Evolutionary conservation across 2,329 filamentous ascomycete genomes (phyloP).

Genomic region (Diaporthe citrichinensis): DNA sequence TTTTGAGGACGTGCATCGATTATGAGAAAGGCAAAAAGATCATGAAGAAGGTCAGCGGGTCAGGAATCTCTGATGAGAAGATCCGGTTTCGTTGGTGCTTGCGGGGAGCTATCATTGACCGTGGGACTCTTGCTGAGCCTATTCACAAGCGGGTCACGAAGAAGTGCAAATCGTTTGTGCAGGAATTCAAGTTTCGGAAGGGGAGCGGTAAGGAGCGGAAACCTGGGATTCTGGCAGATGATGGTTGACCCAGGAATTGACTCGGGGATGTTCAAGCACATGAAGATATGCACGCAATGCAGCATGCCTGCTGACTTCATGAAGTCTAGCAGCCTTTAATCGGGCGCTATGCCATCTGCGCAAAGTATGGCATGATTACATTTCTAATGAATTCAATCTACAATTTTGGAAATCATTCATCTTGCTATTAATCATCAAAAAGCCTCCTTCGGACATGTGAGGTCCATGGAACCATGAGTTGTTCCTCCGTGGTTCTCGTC

Average conservation of each 20-base stretch:
- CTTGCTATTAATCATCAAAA: neutral
- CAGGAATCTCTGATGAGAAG: neutral
- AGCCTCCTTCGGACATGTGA: neutral
- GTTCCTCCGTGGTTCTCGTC: neutral
- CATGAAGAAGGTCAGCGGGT: slow-evolving; percentile 10
- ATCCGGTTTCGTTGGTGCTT: slow-evolving; percentile 10
- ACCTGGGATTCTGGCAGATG: neutral
- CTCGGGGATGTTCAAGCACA: neutral
- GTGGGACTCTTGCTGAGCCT: neutral
- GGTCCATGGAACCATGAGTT: neutral
- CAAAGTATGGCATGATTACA: neutral
- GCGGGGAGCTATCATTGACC: neutral
- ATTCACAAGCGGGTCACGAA: neutral
- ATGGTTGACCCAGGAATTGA: neutral
- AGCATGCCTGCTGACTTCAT: neutral
- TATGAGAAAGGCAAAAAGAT: neutral
- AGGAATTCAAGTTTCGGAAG: too few relatives aligned
- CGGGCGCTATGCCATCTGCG: neutral
- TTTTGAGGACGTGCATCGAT: neutral
- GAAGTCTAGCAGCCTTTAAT: neutral
- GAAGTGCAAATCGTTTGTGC: too few relatives aligned
- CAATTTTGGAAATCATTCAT: neutral
- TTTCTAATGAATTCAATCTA: too few relatives aligned
- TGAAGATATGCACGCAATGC: neutral
- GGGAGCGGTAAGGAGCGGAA: too few relatives aligned